Evolutionary conservation across 345 rosid genomes (phyloP).

Genomic region (Corchorus capsularis): DNA sequence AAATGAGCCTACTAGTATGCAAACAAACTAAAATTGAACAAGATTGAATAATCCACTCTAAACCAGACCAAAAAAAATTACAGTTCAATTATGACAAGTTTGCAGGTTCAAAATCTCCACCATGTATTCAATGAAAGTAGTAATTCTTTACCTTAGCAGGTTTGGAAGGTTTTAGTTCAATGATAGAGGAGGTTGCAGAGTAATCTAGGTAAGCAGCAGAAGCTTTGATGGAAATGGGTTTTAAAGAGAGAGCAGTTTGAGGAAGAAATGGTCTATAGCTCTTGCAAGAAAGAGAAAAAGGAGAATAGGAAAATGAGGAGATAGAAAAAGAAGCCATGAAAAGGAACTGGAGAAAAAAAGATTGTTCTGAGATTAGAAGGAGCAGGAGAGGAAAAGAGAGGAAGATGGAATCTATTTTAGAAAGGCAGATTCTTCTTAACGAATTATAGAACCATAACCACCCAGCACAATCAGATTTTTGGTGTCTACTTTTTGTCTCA

Average conservation of each 20-base stretch:
- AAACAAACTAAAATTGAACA: too few species aligned
- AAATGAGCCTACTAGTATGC: too few species aligned
- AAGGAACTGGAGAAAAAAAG: not conserved
- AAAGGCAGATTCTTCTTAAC: not conserved
- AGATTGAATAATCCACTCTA: not conserved
- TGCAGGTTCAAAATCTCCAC: not conserved
- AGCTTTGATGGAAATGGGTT: conserved; percentile 61
- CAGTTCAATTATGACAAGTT: not conserved
- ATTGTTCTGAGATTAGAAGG: not conserved
- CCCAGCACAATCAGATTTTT: not conserved
- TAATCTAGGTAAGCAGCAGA: conserved; percentile 53
- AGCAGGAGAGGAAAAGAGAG: not conserved
- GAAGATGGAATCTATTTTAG: not conserved
- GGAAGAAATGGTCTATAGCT: conserved; percentile 26
- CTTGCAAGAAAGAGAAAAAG: conserved; percentile 42
- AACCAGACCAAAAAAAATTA: not conserved
- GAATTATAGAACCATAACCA: not conserved
- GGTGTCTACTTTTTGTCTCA: not conserved
- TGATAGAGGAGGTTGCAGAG: conserved; percentile 38
- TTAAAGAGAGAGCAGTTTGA: conserved; percentile 12
- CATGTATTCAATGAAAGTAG: not conserved
- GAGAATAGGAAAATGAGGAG: conserved; percentile 39
- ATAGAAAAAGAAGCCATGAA: conserved; percentile 49
- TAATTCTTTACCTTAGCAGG: conserved; percentile 51
- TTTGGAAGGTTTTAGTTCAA: conserved; percentile 32